Conservation (phyloP, 768 basidiomycete species). For the Gymnopilus junonius region DNA sequence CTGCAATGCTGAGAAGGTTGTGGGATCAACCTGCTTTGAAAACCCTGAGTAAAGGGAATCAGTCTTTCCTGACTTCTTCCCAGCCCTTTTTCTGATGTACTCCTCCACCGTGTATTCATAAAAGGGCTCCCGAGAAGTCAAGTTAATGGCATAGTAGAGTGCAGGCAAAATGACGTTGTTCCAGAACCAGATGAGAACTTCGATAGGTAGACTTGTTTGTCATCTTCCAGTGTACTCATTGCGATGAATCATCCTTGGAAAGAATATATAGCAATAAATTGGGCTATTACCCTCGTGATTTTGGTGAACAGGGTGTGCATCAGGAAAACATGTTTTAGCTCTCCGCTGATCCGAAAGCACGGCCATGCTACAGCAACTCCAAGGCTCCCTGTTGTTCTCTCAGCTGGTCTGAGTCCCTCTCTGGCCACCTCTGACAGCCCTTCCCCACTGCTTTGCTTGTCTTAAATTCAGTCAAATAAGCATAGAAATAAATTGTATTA, state of each 20-base stretch:
- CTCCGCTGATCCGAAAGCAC: too few relatives aligned
- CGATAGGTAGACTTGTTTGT: not conserved
- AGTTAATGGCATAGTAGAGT: not conserved
- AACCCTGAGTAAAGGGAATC: not conserved
- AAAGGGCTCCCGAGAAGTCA: not conserved
- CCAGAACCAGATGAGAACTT: not conserved
- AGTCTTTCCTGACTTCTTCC: not conserved
- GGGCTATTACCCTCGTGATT: constrained; percentile 8
- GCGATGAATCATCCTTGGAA: constrained; percentile 2
- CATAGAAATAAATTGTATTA: too few relatives aligned
- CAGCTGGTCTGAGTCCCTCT: too few relatives aligned
- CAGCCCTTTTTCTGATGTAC: not conserved
- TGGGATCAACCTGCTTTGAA: not conserved
- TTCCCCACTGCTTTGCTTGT: too few relatives aligned
- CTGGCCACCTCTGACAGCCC: too few relatives aligned
- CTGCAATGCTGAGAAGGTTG: not conserved
- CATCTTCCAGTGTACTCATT: not conserved
- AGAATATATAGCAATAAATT: constrained; percentile 2
- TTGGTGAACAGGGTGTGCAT: constrained; percentile 7
- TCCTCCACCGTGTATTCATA: not conserved
- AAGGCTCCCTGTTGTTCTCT: too few relatives aligned
- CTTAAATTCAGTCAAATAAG: too few relatives aligned
- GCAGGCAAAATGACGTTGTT: not conserved
- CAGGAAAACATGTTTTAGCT: too few relatives aligned
- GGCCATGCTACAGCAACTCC: too few relatives aligned